phyloP scores from a whole-genome alignment of 1,284 basidiomycete species.

The Anthracocystis setariae region DNA sequence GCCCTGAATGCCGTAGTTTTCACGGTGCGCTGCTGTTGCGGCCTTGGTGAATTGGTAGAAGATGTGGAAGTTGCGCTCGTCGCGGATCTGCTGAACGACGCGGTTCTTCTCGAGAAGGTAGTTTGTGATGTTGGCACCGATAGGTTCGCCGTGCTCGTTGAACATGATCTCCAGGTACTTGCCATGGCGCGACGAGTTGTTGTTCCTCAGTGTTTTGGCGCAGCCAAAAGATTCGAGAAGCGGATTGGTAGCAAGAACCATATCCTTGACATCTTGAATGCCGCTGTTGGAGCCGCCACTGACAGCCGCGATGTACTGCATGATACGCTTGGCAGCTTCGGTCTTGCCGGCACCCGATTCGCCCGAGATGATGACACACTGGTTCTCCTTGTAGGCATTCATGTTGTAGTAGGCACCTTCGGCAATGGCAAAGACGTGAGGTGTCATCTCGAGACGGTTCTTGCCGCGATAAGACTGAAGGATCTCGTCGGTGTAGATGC shows the following conservation, averaged over 20 bases:
- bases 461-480: slow-evolving; percentile 91
- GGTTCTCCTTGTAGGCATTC: slow-evolving; percentile 99
- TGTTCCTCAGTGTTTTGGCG: slow-evolving; percentile 97
- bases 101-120: slow-evolving; percentile 95
- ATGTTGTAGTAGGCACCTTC: slow-evolving; percentile 99
- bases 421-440: slow-evolving; percentile 97
- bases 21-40: slow-evolving; percentile 86
- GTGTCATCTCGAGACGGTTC: slow-evolving; percentile 96
- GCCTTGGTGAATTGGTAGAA: slow-evolving; percentile 99
- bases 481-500: slow-evolving; percentile 89
- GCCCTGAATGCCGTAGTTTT: slow-evolving; percentile 94
- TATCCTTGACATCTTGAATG: slow-evolving; percentile 98
- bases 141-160: slow-evolving; percentile 88
- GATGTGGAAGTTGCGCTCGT: slow-evolving; percentile 98
- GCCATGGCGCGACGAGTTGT: slow-evolving; percentile 98
- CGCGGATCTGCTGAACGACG: slow-evolving; percentile 94
- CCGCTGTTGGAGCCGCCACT: slow-evolving; percentile 76
- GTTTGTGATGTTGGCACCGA: slow-evolving; percentile 98
- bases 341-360: slow-evolving; percentile 75
- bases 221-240: slow-evolving; percentile 98
- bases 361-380: slow-evolving; percentile 99
- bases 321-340: slow-evolving; percentile 76
- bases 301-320: slow-evolving; percentile 99
- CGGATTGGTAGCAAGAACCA: slow-evolving; percentile 99
- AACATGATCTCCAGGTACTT: slow-evolving; percentile 99